phyloP scores from a whole-genome alignment of 1,139 yeast species.

The Diutina mesorugosa region DNA sequence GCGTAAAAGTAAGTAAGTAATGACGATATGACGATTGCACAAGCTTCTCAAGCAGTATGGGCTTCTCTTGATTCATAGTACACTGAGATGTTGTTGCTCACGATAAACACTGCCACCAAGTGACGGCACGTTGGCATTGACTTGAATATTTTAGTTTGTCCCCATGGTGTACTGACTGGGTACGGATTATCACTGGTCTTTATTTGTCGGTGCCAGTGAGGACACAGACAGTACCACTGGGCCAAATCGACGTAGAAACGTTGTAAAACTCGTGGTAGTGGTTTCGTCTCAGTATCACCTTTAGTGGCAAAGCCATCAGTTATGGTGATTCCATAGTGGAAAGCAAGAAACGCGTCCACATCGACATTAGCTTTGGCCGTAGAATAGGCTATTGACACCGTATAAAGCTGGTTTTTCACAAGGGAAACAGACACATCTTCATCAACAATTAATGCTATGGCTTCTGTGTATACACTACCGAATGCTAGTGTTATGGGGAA shows the following conservation, averaged over 20 bases:
- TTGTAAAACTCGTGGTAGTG: not conserved
- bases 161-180: not conserved
- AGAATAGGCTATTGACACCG: not conserved
- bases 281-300: not conserved
- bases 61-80: not conserved
- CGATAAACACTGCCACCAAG: not conserved
- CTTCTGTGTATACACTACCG: not conserved
- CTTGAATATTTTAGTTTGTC: not conserved
- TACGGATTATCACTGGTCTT: not conserved
- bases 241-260: not conserved
- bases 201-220: not conserved
- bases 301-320: not conserved
- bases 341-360: not conserved
- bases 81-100: not conserved
- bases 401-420: not conserved
- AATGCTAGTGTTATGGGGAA: not conserved
- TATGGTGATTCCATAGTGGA: not conserved
- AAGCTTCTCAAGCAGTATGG: too few relatives aligned
- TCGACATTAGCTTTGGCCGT: not conserved
- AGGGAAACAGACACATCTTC: not conserved
- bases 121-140: not conserved
- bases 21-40: not conserved
- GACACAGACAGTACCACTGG: constrained; percentile 1
- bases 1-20: not conserved
- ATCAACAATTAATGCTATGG: not conserved